These are phyloP conservation scores for Aegilops bicornis DNA, from an alignment of 176 grass and related monocot species.

Conservation along the genomic window DNA sequence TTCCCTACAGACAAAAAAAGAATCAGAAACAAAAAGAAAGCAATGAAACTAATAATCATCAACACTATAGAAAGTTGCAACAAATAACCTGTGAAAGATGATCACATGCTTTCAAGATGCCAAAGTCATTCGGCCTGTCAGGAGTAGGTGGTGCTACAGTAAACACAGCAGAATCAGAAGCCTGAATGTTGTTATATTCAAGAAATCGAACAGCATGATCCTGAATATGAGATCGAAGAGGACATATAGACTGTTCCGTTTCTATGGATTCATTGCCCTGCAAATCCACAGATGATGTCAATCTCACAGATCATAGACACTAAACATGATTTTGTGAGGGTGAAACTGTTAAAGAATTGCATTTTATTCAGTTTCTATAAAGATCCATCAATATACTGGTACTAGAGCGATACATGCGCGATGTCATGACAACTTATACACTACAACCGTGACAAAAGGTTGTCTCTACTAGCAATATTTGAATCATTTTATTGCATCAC, in stretches of 20 bases:
- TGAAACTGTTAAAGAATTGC: neutral
- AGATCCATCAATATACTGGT: neutral
- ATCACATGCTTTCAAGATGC: constrained; percentile 68
- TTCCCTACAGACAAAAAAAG: constrained; percentile 58
- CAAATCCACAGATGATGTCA: constrained; percentile 31
- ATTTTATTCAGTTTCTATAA: neutral
- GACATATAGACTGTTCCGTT: constrained; percentile 4
- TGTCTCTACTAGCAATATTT: constrained; percentile 1
- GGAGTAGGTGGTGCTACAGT: constrained; percentile 78
- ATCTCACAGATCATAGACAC: neutral
- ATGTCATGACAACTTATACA: constrained; percentile 1
- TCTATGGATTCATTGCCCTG: constrained; percentile 28
- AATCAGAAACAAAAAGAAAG: constrained; percentile 24
- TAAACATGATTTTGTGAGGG: neutral
- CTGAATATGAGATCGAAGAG: constrained; percentile 40
- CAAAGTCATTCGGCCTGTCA: constrained; percentile 66
- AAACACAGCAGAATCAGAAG: constrained; percentile 31
- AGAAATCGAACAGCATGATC: constrained; percentile 79
- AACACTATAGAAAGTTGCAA: neutral
- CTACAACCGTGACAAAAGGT: neutral
- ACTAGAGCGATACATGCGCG: neutral
- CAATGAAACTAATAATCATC: constrained; percentile 17
- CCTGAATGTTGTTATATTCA: constrained; percentile 60
- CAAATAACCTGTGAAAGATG: constrained; percentile 66
- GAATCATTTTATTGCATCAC: constrained; percentile 26